phyloP scores from a whole-genome alignment of 177 flowering plant species.

The Vitis hybrid region DNA sequence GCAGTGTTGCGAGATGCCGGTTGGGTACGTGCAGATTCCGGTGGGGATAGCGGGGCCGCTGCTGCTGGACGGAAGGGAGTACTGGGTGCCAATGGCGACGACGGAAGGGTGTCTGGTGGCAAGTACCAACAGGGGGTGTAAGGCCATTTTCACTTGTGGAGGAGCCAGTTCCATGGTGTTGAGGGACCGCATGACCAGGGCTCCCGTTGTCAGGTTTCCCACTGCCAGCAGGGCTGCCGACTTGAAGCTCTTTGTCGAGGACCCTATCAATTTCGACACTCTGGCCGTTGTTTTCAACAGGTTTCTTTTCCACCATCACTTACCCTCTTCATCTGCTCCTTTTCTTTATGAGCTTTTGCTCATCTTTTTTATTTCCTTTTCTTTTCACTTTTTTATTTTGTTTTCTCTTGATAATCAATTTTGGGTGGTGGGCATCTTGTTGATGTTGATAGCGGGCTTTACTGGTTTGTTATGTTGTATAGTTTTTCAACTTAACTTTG shows the following conservation, averaged over 20 bases:
- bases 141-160: constrained; percentile 33
- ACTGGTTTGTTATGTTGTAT: too few species aligned
- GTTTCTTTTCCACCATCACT: constrained; percentile 3
- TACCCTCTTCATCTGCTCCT: background rate
- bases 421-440: too few species aligned
- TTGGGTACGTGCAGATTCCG: constrained; percentile 33
- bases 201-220: constrained; percentile 36
- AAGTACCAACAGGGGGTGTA: constrained; percentile 38
- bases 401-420: too few species aligned
- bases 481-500: too few species aligned
- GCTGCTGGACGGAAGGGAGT: constrained; percentile 29
- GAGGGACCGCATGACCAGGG: constrained; percentile 39
- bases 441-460: too few species aligned
- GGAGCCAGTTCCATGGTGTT: constrained; percentile 30
- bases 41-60: constrained; percentile 33
- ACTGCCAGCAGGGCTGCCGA: constrained; percentile 32
- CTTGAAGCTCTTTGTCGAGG: constrained; percentile 37
- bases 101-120: constrained; percentile 38
- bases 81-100: constrained; percentile 36
- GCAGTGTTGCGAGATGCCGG: constrained; percentile 44
- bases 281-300: constrained; percentile 30
- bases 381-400: too few species aligned
- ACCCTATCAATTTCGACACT: constrained; percentile 31
- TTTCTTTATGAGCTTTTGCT: too few species aligned
- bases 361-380: too few species aligned